phyloP scores from a whole-genome alignment of 2,329 filamentous ascomycete genomes.

The Penicillium sp. region DNA sequence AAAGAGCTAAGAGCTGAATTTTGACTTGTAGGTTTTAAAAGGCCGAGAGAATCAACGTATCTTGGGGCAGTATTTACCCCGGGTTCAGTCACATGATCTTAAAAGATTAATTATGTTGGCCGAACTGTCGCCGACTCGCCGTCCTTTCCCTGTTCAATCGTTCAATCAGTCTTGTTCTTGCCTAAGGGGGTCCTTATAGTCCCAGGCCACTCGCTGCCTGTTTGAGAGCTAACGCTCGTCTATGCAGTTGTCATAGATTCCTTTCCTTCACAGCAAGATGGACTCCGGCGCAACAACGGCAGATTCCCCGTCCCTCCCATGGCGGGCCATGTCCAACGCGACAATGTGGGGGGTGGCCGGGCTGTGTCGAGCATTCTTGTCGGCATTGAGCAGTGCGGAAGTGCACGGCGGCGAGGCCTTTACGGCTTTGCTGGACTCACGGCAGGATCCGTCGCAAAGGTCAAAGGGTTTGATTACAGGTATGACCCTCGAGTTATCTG shows the following conservation, averaged over 20 bases:
- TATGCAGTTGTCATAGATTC: constrained; percentile 27
- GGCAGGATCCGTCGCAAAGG: constrained; percentile 66
- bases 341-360: constrained; percentile 73
- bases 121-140: constrained; percentile 13
- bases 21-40: not conserved
- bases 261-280: constrained; percentile 32
- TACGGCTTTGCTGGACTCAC: constrained; percentile 71
- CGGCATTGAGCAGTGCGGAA: constrained; percentile 72
- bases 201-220: constrained; percentile 10
- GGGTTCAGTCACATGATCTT: constrained; percentile 27
- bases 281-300: constrained; percentile 46
- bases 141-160: constrained; percentile 6
- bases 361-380: constrained; percentile 73
- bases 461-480: constrained; percentile 81
- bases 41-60: not conserved
- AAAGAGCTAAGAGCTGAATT: not conserved
- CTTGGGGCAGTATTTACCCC: constrained; percentile 13
- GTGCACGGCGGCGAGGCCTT: constrained; percentile 76
- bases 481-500: constrained; percentile 37
- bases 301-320: constrained; percentile 51
- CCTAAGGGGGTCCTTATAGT: constrained; percentile 7
- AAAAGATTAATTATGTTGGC: constrained; percentile 18
- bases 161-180: constrained; percentile 5
- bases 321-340: constrained; percentile 71
- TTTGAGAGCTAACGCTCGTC: constrained; percentile 13